These are phyloP conservation scores for Hypsizygus ulmarius DNA, from an alignment of 1,284 basidiomycete species.

Conservation along the genomic window DNA sequence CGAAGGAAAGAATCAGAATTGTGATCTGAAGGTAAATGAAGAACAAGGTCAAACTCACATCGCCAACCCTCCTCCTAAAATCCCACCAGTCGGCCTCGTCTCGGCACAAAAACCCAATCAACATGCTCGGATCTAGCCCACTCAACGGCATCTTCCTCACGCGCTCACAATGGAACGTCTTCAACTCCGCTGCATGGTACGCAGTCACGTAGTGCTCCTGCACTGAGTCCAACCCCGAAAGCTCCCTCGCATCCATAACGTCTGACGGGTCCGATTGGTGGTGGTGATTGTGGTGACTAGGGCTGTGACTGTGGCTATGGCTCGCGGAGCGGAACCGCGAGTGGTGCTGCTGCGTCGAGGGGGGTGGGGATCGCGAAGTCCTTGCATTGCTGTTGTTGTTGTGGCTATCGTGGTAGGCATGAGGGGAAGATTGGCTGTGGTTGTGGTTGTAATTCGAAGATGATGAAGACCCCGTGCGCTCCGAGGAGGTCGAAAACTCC, in stretches of 20 bases:
- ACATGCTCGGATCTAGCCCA: constrained; percentile 95
- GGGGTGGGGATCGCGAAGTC: constrained; percentile 26
- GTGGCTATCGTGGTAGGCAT: constrained; percentile 10
- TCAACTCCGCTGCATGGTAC: constrained; percentile 60
- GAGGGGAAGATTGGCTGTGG: constrained; percentile 24
- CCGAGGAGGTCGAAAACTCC: constrained; percentile 50
- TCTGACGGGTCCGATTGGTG: constrained; percentile 11
- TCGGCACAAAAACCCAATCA: constrained; percentile 87
- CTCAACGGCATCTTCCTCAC: constrained; percentile 91
- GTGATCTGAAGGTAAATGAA: constrained; percentile 10
- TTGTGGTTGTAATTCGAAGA: constrained; percentile 21
- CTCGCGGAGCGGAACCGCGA: constrained; percentile 26
- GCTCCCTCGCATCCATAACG: constrained; percentile 34
- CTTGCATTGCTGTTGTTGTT: constrained; percentile 21
- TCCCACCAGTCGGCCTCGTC: constrained; percentile 85
- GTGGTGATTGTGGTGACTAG: not conserved
- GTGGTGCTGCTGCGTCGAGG: constrained; percentile 25
- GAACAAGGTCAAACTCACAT: constrained; percentile 46
- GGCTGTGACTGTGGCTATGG: constrained; percentile 17
- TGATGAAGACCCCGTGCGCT: constrained; percentile 24
- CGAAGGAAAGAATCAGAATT: constrained; percentile 28
- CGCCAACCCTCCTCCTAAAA: constrained; percentile 68
- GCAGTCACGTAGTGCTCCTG: constrained; percentile 42
- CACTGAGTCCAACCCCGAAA: constrained; percentile 24
- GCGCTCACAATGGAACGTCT: constrained; percentile 92